Base-by-base conservation (phyloP, 2,329 filamentous ascomycete genomes). In the Nigrograna mackinnonii region DNA sequence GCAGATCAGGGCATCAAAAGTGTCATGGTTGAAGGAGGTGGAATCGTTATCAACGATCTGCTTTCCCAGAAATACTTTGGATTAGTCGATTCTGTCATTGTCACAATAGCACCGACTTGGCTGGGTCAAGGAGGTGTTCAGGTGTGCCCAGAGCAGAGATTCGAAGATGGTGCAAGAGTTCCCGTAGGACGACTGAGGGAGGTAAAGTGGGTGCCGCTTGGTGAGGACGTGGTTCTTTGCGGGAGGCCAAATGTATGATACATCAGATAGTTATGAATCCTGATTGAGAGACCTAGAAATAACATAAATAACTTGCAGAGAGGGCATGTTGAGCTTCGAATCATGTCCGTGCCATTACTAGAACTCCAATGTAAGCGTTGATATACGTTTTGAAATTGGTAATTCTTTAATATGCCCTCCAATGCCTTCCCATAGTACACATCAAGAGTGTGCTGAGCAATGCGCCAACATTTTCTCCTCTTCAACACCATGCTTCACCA, bases 11-110 rank as follows among this genome's bases (percentile, higher is more conserved):
- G 84, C 1, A 71, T 96, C 33, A 68, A 70, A 39, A 96, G 90
- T 62, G 76, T 96, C 44, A 96, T 96, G 92, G 79, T 97, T 36
- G 92, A 97, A 67, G 92, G 92, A 0, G 92, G 92, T 9, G 91
- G 82, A 0, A 75, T 77, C 9, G 83, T 96, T 22, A 89, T 97
- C 62, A 95, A 94, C 62, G 82, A 86, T 26, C 70, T 97, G 14
- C 75, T 97, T n/a, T 75, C 79, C 28, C 75, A 80, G 2, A 72
- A 73, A 20, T 82, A 84, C 56, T 74, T 81, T 13, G 56, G 65
- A n/a, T 71, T 91, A 6, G 76, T 95, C 31, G 80, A 89, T 60
- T 86, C 86, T 2, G 84, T 96, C 36, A 87, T 97, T 56, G 78
- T 96, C 44, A 96, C 92, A 0, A 84, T 96, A 58, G 91, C 92